Evolutionary conservation across 768 basidiomycete genomes (phyloP).

Genomic region (Suillus variegatus): DNA sequence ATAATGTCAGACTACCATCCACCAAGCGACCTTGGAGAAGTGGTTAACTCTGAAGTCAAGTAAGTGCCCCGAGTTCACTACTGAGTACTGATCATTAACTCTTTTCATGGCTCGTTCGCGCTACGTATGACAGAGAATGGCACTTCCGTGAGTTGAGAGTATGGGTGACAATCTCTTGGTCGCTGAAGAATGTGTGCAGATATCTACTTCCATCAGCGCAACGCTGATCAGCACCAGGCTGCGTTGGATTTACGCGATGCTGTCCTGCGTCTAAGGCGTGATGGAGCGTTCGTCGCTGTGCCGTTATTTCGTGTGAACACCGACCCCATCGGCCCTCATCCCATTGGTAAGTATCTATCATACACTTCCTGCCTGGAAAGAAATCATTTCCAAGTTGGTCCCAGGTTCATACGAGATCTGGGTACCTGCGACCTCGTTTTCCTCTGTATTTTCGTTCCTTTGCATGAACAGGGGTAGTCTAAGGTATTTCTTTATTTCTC

Average conservation of each 20-base stretch:
- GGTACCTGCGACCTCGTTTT: conserved; percentile 74
- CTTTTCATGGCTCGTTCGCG: not conserved
- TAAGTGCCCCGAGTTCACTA: conserved; percentile 25
- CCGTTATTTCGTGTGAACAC: conserved; percentile 73
- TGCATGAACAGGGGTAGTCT: conserved; percentile 65
- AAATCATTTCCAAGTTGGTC: not conserved
- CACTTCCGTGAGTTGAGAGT: conserved; percentile 61
- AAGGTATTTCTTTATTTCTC: conserved; percentile 46
- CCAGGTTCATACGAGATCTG: conserved; percentile 82
- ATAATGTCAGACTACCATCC: conserved; percentile 22
- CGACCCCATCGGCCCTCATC: conserved; percentile 73
- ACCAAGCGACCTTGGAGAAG: conserved; percentile 55
- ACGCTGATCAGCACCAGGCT: conserved; percentile 58
- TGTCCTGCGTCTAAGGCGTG: conserved; percentile 65
- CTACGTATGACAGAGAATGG: conserved; percentile 57
- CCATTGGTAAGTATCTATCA: conserved; percentile 53
- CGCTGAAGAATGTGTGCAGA: conserved; percentile 42
- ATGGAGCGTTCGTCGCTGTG: conserved; percentile 80
- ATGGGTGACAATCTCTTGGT: not conserved
- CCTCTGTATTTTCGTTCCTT: conserved; percentile 76
- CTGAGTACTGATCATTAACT: not conserved
- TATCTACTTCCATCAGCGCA: conserved; percentile 78
- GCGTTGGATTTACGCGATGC: conserved; percentile 72
- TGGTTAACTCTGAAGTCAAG: conserved; percentile 66
- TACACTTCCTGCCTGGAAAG: not conserved